A percentile compares a stretch with the other conserved stretches of the same genome.
Conservation (phyloP, 768 basidiomycete genomes). For the Tephrocybe sp. region DNA sequence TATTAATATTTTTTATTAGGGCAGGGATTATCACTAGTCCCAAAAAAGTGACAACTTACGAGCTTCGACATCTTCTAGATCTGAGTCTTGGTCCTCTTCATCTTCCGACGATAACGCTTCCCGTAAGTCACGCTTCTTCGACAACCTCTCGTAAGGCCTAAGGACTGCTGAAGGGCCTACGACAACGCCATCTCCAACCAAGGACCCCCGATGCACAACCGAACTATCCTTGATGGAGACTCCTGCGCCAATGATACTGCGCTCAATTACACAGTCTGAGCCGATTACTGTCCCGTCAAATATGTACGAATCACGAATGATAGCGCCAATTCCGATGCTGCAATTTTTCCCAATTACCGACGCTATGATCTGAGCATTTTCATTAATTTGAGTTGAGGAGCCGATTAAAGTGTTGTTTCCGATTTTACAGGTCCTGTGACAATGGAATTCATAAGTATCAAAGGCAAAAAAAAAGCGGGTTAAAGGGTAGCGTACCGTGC, state of each 20-base stretch:
- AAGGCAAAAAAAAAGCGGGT: constrained; percentile 1
- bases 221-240: constrained; percentile 72
- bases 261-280: constrained; percentile 66
- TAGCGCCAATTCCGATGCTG: constrained; percentile 66
- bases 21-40: neutral
- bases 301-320: constrained; percentile 77
- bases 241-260: constrained; percentile 79
- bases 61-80: constrained; percentile 66
- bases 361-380: constrained; percentile 62
- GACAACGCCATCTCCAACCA: constrained; percentile 81
- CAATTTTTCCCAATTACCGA: constrained; percentile 83
- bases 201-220: constrained; percentile 68
- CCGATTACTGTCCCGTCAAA: constrained; percentile 79
- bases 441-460: neutral
- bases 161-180: constrained; percentile 74
- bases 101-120: constrained; percentile 33
- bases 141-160: constrained; percentile 71
- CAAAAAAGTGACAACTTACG: constrained; percentile 40
- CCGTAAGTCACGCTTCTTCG: constrained; percentile 42
- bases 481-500: constrained; percentile 78
- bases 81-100: constrained; percentile 52
- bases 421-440: constrained; percentile 74
- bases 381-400: constrained; percentile 65
- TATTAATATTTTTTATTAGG: constrained; percentile 3
- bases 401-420: constrained; percentile 86